Conservation (phyloP, 23 red algal species). For the Rhodosorus marinus region DNA sequence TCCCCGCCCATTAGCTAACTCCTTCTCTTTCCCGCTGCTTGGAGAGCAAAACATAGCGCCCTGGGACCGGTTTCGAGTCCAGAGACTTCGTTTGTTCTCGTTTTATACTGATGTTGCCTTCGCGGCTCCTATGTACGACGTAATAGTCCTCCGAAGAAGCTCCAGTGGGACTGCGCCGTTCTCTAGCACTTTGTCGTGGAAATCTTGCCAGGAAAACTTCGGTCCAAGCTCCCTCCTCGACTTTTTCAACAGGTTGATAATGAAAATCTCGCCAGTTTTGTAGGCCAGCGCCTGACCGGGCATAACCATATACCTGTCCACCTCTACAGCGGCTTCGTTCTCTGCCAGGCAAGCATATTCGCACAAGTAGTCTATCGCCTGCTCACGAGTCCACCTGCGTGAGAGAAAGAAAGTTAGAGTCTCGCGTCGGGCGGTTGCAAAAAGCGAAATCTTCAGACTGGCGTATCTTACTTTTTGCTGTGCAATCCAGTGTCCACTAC, state of each 20-base stretch:
- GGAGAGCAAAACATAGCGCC: too few relatives aligned
- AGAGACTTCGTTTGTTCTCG: too few relatives aligned
- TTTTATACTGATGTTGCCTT: too few relatives aligned
- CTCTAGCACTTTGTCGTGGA: slow-evolving; percentile 1
- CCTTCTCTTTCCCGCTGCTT: too few relatives aligned
- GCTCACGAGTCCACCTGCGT: slow-evolving; percentile 1
- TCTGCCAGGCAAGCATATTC: slow-evolving; percentile 3
- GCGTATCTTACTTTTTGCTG: too few relatives aligned
- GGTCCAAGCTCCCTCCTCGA: not conserved
- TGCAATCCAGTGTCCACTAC: slow-evolving; percentile 8
- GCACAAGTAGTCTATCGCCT: slow-evolving; percentile 1
- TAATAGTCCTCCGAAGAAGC: too few relatives aligned
- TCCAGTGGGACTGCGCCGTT: slow-evolving; percentile 2
- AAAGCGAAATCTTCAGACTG: too few relatives aligned
- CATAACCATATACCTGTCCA: slow-evolving; percentile 8
- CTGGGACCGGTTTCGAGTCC: too few relatives aligned
- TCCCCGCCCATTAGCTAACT: too few relatives aligned
- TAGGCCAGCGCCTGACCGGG: slow-evolving; percentile 10
- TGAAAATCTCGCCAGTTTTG: slow-evolving; percentile 7
- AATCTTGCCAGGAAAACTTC: slow-evolving; percentile 4
- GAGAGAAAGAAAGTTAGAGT: too few relatives aligned
- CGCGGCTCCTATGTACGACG: too few relatives aligned
- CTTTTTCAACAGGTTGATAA: not conserved
- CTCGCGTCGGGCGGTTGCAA: too few relatives aligned
- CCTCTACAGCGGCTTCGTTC: slow-evolving; percentile 3